Conservation (phyloP, 306 rosid species). For the Vigna reflexopilosa region DNA sequence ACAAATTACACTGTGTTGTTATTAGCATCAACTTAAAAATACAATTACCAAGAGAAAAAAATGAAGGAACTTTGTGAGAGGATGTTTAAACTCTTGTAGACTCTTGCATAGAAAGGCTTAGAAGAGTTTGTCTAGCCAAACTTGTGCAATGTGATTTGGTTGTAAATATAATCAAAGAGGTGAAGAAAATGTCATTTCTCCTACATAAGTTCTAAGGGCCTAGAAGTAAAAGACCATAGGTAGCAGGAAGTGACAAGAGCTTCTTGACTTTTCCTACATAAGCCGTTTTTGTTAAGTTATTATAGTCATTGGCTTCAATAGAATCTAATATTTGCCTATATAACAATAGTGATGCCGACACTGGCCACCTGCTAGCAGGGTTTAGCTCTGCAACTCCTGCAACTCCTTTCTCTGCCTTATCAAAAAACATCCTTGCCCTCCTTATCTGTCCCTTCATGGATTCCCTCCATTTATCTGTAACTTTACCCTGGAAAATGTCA, state of each 20-base stretch:
- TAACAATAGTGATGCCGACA: slow-evolving; percentile 81
- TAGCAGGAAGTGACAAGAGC: slow-evolving; percentile 69
- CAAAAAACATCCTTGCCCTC: slow-evolving; percentile 89
- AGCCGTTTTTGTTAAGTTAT: slow-evolving; percentile 89
- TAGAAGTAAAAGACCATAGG: slow-evolving; percentile 71
- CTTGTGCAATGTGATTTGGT: too few relatives aligned
- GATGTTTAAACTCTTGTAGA: too few relatives aligned
- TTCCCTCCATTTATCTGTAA: slow-evolving; percentile 81
- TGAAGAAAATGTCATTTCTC: too few relatives aligned
- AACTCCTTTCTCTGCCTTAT: slow-evolving; percentile 87
- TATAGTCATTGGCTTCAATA: slow-evolving; percentile 92
- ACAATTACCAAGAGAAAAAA: too few relatives aligned
- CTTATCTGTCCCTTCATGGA: slow-evolving; percentile 90
- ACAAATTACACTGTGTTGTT: too few relatives aligned
- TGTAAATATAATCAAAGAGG: too few relatives aligned
- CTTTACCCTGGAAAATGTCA: slow-evolving; percentile 71
- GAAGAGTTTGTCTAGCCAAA: too few relatives aligned
- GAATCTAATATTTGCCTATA: slow-evolving; percentile 86
- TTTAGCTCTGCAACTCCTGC: slow-evolving; percentile 72
- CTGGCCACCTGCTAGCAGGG: slow-evolving; percentile 93
- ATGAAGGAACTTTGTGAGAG: too few relatives aligned
- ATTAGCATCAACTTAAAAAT: too few relatives aligned
- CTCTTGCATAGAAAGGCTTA: too few relatives aligned
- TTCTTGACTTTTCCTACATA: slow-evolving; percentile 81
- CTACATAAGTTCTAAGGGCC: slow-evolving; percentile 35